phyloP scores from a whole-genome alignment of 1,284 basidiomycete genomes.

The Papiliotrema fonsecae region DNA sequence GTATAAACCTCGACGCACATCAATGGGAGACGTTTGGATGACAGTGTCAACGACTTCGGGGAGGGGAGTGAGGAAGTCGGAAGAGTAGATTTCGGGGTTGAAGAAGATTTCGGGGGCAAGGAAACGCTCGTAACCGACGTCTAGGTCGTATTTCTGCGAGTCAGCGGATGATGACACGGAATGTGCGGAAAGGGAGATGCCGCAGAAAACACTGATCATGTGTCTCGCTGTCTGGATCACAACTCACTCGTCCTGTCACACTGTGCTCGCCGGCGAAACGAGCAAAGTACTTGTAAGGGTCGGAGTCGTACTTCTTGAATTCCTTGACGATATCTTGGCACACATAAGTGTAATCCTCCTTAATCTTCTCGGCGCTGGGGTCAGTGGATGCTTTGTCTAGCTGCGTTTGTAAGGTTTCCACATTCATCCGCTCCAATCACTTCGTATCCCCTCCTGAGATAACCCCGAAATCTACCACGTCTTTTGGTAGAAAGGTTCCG shows the following conservation, averaged over 20 bases:
- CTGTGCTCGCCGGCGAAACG: slow-evolving; percentile 89
- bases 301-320: slow-evolving; percentile 95
- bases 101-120: slow-evolving; percentile 99
- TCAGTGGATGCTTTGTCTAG: no score
- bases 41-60: slow-evolving; percentile 96
- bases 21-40: slow-evolving; percentile 93
- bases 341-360: slow-evolving; percentile 98
- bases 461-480: no score
- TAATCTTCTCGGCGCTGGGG: slow-evolving; percentile 82
- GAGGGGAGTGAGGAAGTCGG: slow-evolving; percentile 95
- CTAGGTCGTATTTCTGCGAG: slow-evolving; percentile 77
- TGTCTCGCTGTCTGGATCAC: neutral
- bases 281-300: slow-evolving; percentile 95
- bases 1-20: slow-evolving; percentile 88
- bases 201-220: slow-evolving; percentile 3
- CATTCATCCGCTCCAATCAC: no score
- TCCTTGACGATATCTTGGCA: slow-evolving; percentile 99
- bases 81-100: slow-evolving; percentile 98
- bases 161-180: no score
- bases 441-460: no score
- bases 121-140: slow-evolving; percentile 98
- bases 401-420: no score
- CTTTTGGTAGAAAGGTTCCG: neutral
- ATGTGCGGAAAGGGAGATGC: no score
- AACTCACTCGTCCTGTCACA: slow-evolving; percentile 79